Conservation (phyloP, 116 monocot genomes). For the Phalaenopsis hybrid region DNA sequence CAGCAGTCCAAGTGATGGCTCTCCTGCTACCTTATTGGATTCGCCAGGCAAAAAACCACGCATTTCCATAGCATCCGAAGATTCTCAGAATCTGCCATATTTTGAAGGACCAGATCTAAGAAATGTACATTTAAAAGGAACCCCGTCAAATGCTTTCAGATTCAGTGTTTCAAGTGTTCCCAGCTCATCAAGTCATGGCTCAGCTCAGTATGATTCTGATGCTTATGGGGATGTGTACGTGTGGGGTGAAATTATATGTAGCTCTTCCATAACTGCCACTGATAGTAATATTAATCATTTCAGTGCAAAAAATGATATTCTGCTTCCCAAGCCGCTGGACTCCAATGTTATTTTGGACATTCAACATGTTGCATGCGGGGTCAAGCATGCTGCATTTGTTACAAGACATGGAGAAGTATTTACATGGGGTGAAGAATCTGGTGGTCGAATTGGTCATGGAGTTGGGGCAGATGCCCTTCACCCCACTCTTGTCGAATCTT, state of each 20-base stretch:
- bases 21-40: slow-evolving; percentile 33
- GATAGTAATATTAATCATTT: slow-evolving; percentile 27
- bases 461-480: slow-evolving; percentile 47
- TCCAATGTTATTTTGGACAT: slow-evolving; percentile 89
- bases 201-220: slow-evolving; percentile 84
- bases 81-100: slow-evolving; percentile 28
- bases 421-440: slow-evolving; percentile 97
- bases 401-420: slow-evolving; percentile 83
- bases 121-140: slow-evolving; percentile 69
- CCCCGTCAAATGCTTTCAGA: slow-evolving; percentile 72
- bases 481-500: slow-evolving; percentile 77
- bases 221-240: slow-evolving; percentile 84
- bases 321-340: slow-evolving; percentile 74
- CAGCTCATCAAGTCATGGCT: slow-evolving; percentile 93
- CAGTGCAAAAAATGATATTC: slow-evolving; percentile 56
- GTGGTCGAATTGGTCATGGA: slow-evolving; percentile 97
- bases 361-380: slow-evolving; percentile 73
- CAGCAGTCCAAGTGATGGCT: slow-evolving; percentile 66
- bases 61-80: slow-evolving; percentile 17
- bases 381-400: slow-evolving; percentile 79
- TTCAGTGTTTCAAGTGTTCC: slow-evolving; percentile 90
- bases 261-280: slow-evolving; percentile 22
- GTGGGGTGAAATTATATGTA: slow-evolving; percentile 80
- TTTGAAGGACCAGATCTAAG: slow-evolving; percentile 64
- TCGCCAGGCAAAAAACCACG: slow-evolving; percentile 34